Evolutionary conservation across 148 eudicot genomes (phyloP), one percentile per base, ranked within the genome.

Genomic region (Arctostaphylos glauca): DNA sequence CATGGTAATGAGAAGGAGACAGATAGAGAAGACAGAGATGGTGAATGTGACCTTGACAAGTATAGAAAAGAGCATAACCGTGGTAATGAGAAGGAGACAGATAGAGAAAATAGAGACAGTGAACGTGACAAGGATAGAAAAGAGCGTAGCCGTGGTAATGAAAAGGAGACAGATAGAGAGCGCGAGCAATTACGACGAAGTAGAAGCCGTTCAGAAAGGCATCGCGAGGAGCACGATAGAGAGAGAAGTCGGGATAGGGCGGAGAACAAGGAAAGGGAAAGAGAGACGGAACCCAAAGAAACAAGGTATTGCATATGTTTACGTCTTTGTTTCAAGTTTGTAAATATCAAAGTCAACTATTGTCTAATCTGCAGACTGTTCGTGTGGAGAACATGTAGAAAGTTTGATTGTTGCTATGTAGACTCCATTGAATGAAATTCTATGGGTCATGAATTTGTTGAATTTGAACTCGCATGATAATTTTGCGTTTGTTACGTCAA

Each of bases 141-240:
- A 76, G 86, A 82, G 49, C 82, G 67, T 74, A 85, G 79, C 25
- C 85, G 77, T 81, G 86, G 83, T 49, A 50, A 81, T 19, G 87
- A 44, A 54, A 79, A 44, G 67, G 90, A 90, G 82, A 86, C 52
- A 66, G 92, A 80, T 5, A 85, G 77, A 49, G 86, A 83, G 70
- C 77, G 55, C 16, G 91, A 87, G 19, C 90, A 85, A 18, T 87
- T 87, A 14, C 89, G 85, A 19, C 89, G 90, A 53, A 90, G 92
- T 70, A 87, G 88, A 82, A 90, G 94, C 62, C 90, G 81, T 83
- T 72, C 87, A 31, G 88, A 64, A 85, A 92, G 87, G 81, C 91
- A 80, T 71, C 87, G 84, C 21, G 90, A 89, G 55, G 93, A 81
- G 77, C 81, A 14, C 9, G 86, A 88, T 4, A 83, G 82, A 74